Base-by-base conservation (phyloP, 768 basidiomycete genomes). In the Tremella mesenterica region DNA sequence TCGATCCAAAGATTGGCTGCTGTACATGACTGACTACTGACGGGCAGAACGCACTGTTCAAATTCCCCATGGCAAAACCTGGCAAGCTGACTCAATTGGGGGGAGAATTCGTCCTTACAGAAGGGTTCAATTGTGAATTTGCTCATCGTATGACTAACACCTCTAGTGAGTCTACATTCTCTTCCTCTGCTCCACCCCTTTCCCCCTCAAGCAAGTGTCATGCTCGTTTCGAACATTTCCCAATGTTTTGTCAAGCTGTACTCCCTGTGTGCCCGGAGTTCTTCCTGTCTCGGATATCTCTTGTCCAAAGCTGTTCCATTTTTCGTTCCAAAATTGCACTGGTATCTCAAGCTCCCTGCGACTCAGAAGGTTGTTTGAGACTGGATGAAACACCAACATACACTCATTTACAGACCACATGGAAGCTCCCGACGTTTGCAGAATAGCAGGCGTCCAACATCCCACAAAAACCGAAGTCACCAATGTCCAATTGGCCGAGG, bases 121-220 rank as follows among this genome's bases (percentile, higher is more conserved):
- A 65, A 3, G 67, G 69, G 6, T 62, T 59, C 46, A 57, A 57
- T n/a, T 72, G 69, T 45, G 55, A 61, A 7, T 74, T 72, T 50
- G 73, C 72, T 6, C 72, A 73, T 48, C 61, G 73, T 23, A 74
- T 74, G 73, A 67, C 65, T 9, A 71, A 66, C 27, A 71, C 61
- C 8, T 67, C 65, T 14, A 61, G 69, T 71, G 21, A 56, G 69
- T 60, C 14, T 16, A n/a, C 3, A n/a, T n/a, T n/a, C 33, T 34
- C 33, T 34, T 34, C 33, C 12, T 18, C 33, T 10, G 33, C 33
- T n/a, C n/a, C n/a, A n/a, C n/a, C n/a, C n/a, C n/a, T n/a, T n/a
- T n/a, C n/a, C n/a, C n/a, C n/a, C n/a, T n/a, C n/a, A n/a, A n/a
- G n/a, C n/a, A n/a, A n/a, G n/a, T n/a, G n/a, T n/a, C n/a, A n/a